Base-by-base conservation (phyloP, 495 filamentous ascomycete genomes). In the Neurospora intermedia region DNA sequence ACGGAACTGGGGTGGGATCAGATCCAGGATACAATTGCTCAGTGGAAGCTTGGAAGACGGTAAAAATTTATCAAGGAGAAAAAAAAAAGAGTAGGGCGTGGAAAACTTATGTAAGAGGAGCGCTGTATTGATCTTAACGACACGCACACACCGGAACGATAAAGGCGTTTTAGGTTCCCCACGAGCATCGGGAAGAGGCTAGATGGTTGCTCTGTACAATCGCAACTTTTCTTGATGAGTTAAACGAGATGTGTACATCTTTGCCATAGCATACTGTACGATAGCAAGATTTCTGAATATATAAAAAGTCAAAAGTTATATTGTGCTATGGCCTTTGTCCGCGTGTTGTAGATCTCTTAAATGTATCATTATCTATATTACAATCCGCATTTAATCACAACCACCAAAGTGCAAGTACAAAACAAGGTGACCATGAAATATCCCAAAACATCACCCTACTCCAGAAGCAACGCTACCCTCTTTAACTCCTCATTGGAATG, bases 1-100 rank as follows among this genome's bases (percentile, higher is more conserved):
- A 80, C 82, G 74, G 88, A 81, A 77, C 76, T 97, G 81, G 82
- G 85, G n/a, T 98, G 94, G 94, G 89, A 88, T 41, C 92, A 95
- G 80, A 94, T 98, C 43, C 93, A 98, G 83, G 90, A 93, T 73
- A 85, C 90, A 70, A 94, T 98, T 77, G 87, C 88, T 45, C 85
- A 87, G 76, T 98, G 94, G 94, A 91, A 93, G 75, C 81, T 98
- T 75, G 94, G 94, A 45, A 89, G 46, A 75, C 73, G 78, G 72
- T 84, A 66, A 80, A 54, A 18, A 6, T 66, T 31, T 35, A 3
- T 15, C 18, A 35, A 15, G 13, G 15, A n/a, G 13, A 11, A 59
- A 2, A n/a, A 11, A 15, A 1, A 43, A 43, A 35, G 59, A 48
- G 1, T 6, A 6, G 7, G 41, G 31, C 2, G 48, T 59, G 54